phyloP scores from a whole-genome alignment of 768 basidiomycete species.

The Trametes maxima region DNA sequence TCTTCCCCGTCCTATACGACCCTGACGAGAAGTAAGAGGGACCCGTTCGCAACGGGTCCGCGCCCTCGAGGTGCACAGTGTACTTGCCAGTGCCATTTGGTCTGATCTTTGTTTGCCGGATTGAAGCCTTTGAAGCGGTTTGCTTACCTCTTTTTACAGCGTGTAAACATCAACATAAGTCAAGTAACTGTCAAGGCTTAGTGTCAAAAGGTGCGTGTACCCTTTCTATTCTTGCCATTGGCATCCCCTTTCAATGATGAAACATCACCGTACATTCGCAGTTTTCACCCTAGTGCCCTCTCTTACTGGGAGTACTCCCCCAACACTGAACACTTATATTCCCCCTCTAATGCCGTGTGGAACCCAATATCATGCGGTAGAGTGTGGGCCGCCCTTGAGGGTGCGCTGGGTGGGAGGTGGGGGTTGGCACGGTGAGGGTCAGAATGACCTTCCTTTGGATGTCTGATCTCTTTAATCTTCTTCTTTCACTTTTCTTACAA shows the following conservation, averaged over 20 bases:
- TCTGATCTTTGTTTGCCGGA: constrained; percentile 51
- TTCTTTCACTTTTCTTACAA: not conserved
- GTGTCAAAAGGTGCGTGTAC: not conserved
- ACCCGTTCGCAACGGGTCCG: constrained; percentile 79
- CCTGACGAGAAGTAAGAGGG: constrained; percentile 79
- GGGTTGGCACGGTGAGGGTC: constrained; percentile 73
- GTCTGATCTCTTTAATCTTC: constrained; percentile 57
- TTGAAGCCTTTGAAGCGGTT: not conserved
- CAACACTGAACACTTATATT: constrained; percentile 69
- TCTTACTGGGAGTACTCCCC: constrained; percentile 63
- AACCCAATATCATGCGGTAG: constrained; percentile 62
- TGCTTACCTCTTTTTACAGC: not conserved
- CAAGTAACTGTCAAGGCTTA: not conserved
- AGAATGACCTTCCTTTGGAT: constrained; percentile 85
- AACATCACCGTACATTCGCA: constrained; percentile 72
- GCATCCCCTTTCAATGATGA: constrained; percentile 41
- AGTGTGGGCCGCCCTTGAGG: constrained; percentile 64
- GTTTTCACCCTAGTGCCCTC: constrained; percentile 83
- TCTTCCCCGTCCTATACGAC: constrained; percentile 93
- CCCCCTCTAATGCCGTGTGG: constrained; percentile 64
- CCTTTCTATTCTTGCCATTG: no score
- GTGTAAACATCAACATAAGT: not conserved
- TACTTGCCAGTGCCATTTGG: constrained; percentile 90
- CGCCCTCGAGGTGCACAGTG: constrained; percentile 63
- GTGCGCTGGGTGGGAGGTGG: constrained; percentile 77